Percentiles rank a stretch among this genome's conserved stretches.
These are phyloP conservation scores for Xylaria palmicola DNA, from an alignment of 495 filamentous ascomycete species.

Conservation along the genomic window DNA sequence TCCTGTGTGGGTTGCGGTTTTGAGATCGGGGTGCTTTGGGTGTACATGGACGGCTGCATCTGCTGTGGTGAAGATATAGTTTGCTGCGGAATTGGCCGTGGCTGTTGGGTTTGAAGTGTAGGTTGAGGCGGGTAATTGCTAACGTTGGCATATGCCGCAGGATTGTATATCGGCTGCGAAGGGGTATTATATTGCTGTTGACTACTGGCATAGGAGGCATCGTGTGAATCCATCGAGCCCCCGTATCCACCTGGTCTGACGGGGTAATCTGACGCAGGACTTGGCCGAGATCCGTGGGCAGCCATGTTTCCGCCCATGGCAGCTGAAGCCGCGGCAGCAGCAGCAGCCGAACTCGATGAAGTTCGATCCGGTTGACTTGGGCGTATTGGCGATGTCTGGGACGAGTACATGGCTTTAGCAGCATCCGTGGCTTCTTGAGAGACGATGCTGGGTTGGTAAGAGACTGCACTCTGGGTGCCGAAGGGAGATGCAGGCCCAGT, in stretches of 20 bases:
- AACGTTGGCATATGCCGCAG: conserved; percentile 67
- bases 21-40: conserved; percentile 23
- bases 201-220: conserved; percentile 48
- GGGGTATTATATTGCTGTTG: conserved; percentile 38
- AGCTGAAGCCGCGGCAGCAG: conserved; percentile 47
- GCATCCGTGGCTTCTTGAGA: conserved; percentile 51
- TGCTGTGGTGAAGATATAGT: conserved; percentile 40
- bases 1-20: conserved; percentile 43
- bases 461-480: conserved; percentile 22
- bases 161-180: conserved; percentile 69
- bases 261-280: conserved; percentile 38
- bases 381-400: conserved; percentile 47
- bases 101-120: conserved; percentile 33
- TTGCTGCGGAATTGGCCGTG: conserved; percentile 30
- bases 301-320: conserved; percentile 40
- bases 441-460: conserved; percentile 36
- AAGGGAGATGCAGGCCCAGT: conserved; percentile 31
- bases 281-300: conserved; percentile 25
- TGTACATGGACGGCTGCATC: conserved; percentile 25
- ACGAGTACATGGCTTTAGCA: conserved; percentile 51
- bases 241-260: conserved; percentile 38
- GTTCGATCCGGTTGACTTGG: conserved; percentile 40
- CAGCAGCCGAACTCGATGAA: conserved; percentile 39
- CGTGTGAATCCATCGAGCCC: conserved; percentile 33
- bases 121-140: conserved; percentile 46